These are phyloP conservation scores for Candida caryicola DNA, from an alignment of 805 yeast species.

Conservation along the genomic window DNA sequence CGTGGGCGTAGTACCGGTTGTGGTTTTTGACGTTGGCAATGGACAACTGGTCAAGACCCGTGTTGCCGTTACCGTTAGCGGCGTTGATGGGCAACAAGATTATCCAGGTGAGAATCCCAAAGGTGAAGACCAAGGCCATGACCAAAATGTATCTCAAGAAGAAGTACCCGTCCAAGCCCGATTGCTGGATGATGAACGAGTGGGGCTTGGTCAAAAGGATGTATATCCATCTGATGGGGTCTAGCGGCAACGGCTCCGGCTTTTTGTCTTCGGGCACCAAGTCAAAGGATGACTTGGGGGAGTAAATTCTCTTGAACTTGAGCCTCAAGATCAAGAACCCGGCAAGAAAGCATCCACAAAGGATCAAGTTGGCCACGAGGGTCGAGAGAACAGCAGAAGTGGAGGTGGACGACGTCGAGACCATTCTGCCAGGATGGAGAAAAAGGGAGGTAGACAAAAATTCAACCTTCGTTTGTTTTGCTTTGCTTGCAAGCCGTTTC, in stretches of 20 bases:
- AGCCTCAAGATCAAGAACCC: constrained; percentile 67
- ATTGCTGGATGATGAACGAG: constrained; percentile 73
- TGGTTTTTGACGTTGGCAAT: constrained; percentile 66
- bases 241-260: constrained; percentile 73
- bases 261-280: constrained; percentile 56
- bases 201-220: constrained; percentile 66
- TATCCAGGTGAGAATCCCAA: constrained; percentile 53
- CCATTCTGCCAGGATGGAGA: constrained; percentile 13
- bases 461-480: neutral
- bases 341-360: constrained; percentile 60
- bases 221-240: constrained; percentile 66
- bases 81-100: constrained; percentile 85
- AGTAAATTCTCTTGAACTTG: constrained; percentile 69
- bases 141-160: constrained; percentile 74
- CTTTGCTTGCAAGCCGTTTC: neutral
- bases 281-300: constrained; percentile 71
- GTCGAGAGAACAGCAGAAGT: constrained; percentile 75
- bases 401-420: constrained; percentile 45
- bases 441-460: neutral
- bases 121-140: constrained; percentile 46
- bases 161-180: constrained; percentile 93
- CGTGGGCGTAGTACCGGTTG: constrained; percentile 81
- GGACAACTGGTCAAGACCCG: constrained; percentile 73
- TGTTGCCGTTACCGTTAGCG: constrained; percentile 54
- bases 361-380: constrained; percentile 60